Conservation (phyloP, 805 yeast genomes). For the Yarrowia sp. region DNA sequence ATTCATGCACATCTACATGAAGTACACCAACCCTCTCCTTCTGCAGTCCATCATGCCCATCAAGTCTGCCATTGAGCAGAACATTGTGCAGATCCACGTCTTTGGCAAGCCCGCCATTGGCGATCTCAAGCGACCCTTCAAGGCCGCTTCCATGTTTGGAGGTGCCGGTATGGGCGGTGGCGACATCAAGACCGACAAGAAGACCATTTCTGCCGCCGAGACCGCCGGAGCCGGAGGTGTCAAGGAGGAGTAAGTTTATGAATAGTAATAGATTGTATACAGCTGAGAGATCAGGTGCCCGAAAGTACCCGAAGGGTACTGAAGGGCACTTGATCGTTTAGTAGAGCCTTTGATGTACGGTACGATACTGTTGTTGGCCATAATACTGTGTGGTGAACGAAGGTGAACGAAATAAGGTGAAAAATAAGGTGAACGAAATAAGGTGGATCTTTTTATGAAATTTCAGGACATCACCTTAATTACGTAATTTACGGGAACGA, state of each 20-base stretch:
- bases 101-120: conserved; percentile 81
- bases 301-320: too few species aligned
- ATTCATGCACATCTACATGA: conserved; percentile 96
- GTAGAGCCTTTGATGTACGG: too few species aligned
- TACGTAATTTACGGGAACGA: too few species aligned
- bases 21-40: conserved; percentile 93
- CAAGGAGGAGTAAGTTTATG: conserved; percentile 58
- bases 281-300: neutral
- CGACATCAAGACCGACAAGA: conserved; percentile 78
- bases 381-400: too few species aligned
- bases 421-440: too few species aligned
- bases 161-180: conserved; percentile 43
- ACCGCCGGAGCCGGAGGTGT: conserved; percentile 74
- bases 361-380: too few species aligned
- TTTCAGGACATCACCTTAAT: too few species aligned
- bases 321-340: too few species aligned
- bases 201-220: conserved; percentile 81
- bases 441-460: too few species aligned
- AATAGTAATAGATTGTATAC: conserved; percentile 13
- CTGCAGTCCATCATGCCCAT: conserved; percentile 91
- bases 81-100: conserved; percentile 86
- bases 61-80: conserved; percentile 85
- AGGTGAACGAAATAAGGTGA: too few species aligned
- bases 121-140: conserved; percentile 95
- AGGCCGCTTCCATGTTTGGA: conserved; percentile 78